Conservation (phyloP, 2,329 filamentous ascomycete genomes). For the Fusarium anthophilum region DNA sequence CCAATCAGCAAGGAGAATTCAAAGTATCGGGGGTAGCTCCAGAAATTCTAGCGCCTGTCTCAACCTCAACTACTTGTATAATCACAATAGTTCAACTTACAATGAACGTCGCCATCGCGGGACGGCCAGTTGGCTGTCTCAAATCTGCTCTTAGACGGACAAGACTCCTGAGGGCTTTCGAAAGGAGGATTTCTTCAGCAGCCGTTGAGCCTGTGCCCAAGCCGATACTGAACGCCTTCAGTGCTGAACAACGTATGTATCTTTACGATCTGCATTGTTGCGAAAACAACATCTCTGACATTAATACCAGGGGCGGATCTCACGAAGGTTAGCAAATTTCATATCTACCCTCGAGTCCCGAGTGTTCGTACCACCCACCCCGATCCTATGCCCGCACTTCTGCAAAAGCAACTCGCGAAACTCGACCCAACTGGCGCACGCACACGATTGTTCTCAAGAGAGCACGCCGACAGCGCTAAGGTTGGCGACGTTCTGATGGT, state of each 20-base stretch:
- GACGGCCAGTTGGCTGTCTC: constrained; percentile 77
- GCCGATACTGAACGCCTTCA: constrained; percentile 39
- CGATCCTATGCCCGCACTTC: constrained; percentile 75
- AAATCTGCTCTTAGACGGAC: constrained; percentile 70
- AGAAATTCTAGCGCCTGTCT: constrained; percentile 41
- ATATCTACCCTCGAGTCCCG: constrained; percentile 65
- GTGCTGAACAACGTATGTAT: constrained; percentile 49
- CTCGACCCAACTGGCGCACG: constrained; percentile 90
- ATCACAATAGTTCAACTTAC: constrained; percentile 41
- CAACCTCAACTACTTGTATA: constrained; percentile 30
- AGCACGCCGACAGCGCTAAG: constrained; percentile 81
- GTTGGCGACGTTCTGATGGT: constrained; percentile 93
- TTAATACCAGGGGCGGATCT: constrained; percentile 46
- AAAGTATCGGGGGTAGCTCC: constrained; percentile 26
- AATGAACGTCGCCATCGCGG: constrained; percentile 69
- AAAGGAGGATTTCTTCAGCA: constrained; percentile 60
- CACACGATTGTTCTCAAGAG: constrained; percentile 79
- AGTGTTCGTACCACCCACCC: constrained; percentile 65
- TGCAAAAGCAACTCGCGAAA: constrained; percentile 71
- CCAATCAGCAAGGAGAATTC: constrained; percentile 50
- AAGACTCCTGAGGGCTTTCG: constrained; percentile 57
- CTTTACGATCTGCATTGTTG: neutral
- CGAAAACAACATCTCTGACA: constrained; percentile 19
- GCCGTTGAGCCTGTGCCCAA: constrained; percentile 27
- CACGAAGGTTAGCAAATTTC: constrained; percentile 53